Conservation (phyloP, 306 rosid genomes). For the Quillaja saponaria region DNA sequence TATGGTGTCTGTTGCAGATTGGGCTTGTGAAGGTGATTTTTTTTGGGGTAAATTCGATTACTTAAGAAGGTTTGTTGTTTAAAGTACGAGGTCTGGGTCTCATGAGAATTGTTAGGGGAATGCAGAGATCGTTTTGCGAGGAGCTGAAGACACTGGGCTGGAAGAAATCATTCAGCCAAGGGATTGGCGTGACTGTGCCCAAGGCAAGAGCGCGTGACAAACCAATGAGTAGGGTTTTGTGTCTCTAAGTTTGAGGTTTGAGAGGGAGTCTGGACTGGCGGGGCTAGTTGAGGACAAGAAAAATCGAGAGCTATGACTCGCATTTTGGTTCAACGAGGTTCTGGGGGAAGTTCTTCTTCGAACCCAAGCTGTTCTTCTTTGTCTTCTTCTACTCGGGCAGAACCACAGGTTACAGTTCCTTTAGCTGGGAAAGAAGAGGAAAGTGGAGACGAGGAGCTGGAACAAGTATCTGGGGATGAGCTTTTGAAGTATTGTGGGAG, state of each 20-base stretch:
- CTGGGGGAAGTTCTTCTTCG: conserved; percentile 62
- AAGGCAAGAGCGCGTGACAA: conserved; percentile 94
- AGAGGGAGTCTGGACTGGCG: conserved; percentile 4
- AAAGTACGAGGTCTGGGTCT: conserved; percentile 84
- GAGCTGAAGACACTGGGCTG: conserved; percentile 59
- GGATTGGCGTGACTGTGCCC: conserved; percentile 83
- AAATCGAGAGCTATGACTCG: conserved; percentile 62
- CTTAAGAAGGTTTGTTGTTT: conserved; percentile 75
- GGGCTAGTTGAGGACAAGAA: conserved; percentile 25
- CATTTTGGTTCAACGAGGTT: conserved; percentile 74
- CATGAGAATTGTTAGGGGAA: conserved; percentile 99
- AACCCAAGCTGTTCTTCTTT: conserved; percentile 59
- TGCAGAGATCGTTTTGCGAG: conserved; percentile 93
- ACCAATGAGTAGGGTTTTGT: conserved; percentile 33
- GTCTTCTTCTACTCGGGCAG: conserved; percentile 44
- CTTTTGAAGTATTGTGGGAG: conserved; percentile 42
- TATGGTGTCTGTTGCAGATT: conserved; percentile 60
- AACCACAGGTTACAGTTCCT: conserved; percentile 43
- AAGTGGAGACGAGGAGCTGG: conserved; percentile 49
- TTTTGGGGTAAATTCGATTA: conserved; percentile 59
- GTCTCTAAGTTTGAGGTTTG: conserved; percentile 36
- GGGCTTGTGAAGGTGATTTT: conserved; percentile 37
- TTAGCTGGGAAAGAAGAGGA: conserved; percentile 61
- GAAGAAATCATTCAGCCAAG: conserved; percentile 70
- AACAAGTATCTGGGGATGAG: conserved; percentile 48